Conservation (phyloP, 176 grass and related monocot species). For the Tillandsia leiboldiana region DNA sequence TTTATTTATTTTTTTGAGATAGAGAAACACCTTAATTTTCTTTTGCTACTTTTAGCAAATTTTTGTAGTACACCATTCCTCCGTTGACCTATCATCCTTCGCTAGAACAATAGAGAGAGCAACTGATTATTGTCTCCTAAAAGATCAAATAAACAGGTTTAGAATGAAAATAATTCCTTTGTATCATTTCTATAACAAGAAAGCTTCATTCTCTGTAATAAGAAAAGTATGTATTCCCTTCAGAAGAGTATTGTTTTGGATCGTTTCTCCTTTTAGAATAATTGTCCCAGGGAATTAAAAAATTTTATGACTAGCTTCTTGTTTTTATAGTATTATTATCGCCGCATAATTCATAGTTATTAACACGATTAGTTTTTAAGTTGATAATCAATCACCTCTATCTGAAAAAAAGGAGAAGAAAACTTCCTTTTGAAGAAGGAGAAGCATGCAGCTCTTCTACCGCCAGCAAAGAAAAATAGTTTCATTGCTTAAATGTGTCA, state of each 20-base stretch:
- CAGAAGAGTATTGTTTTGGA: not conserved
- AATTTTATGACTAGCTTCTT: not conserved
- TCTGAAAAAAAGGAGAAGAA: too few relatives aligned
- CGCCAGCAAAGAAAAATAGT: too few relatives aligned
- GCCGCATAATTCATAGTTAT: too few relatives aligned
- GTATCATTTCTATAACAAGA: too few relatives aligned
- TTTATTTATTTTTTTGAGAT: too few relatives aligned
- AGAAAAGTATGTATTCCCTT: not conserved
- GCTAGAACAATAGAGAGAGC: not conserved
- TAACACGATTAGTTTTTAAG: too few relatives aligned
- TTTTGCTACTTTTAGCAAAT: not conserved
- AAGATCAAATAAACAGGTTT: not conserved
- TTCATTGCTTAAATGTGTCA: too few relatives aligned
- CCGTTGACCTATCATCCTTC: not conserved
- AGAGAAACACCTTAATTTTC: too few relatives aligned
- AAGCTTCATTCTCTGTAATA: not conserved
- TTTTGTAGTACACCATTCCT: slow-evolving; percentile 1
- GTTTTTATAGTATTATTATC: not conserved
- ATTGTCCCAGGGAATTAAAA: not conserved
- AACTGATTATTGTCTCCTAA: not conserved
- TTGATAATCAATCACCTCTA: too few relatives aligned
- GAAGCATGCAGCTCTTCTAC: too few relatives aligned
- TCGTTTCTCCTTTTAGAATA: not conserved
- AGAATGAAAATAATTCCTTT: not conserved
- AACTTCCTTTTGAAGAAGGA: too few relatives aligned